Base-by-base conservation (phyloP, 441 rosid species). In the Eutrema salsugineum region DNA sequence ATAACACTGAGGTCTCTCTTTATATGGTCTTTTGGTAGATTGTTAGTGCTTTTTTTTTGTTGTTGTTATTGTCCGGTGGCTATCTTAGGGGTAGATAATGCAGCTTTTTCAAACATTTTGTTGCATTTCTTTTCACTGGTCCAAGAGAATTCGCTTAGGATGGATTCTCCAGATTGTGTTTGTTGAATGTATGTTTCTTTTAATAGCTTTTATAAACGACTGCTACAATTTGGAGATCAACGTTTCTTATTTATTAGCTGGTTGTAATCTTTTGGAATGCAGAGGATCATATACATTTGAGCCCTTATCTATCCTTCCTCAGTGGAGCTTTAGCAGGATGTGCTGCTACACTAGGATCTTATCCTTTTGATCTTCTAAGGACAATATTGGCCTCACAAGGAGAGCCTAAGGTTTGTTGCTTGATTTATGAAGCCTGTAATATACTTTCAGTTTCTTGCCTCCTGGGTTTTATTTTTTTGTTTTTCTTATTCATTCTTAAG, bases 311-410 rank as follows among this genome's bases (percentile, higher is more conserved):
- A 56, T 90, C 99, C 22, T 94, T 85, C 47, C 46, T 89, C 53
- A 94, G 98, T 62, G 99, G 99, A 70, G 96, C 93, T 32, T 72
- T 92, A 77, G 98, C 98, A 57, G 99, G 97, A 61, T 95, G 94
- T 83, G 91, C 93, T 40, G 98, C 99, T 74, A 95, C 98, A 8
- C 53, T 95, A 80, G 99, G 99, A 57, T 89, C 99, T 24, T 92
- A 92, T 83, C 99, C 98, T 16, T 95, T 95, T 77, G 99, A 92
- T 86, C 97, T 95, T 76, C 70, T 94, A 3, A 79, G 99, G 75
- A 94, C 99, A 15, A 83, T 94, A 70, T 78, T 94, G 78, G 97
- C 98, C 64, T 95, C 98, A 24, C 98, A 95, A 55, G 98, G 99
- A 44, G 97, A 95, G 79, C 99, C 99, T 55, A 95, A 89, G 99